Conservation (phyloP, 495 filamentous ascomycete species). For the Penicillium coprophilum region DNA sequence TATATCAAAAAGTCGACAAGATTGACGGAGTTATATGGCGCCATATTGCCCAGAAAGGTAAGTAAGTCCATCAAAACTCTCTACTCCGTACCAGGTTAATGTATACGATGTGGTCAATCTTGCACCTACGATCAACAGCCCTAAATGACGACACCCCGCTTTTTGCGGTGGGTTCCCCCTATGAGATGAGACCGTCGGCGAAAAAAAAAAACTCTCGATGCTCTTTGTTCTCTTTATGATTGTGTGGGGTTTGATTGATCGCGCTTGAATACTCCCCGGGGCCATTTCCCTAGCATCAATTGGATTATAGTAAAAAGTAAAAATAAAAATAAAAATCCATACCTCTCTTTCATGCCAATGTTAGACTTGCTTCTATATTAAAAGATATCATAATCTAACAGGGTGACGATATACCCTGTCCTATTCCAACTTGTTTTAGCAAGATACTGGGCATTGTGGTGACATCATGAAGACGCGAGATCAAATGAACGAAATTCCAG, state of each 20-base stretch:
- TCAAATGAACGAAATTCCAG: background rate
- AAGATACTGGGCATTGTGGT: slow-evolving; percentile 5
- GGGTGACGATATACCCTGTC: background rate
- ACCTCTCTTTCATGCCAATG: background rate
- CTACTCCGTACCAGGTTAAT: too few relatives aligned
- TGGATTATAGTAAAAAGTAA: background rate
- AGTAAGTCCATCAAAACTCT: background rate
- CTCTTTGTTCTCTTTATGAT: slow-evolving; percentile 11
- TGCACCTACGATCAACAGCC: slow-evolving; percentile 33
- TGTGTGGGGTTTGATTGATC: slow-evolving; percentile 18
- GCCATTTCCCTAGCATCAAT: background rate
- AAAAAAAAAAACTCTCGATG: slow-evolving; percentile 13
- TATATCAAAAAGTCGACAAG: background rate
- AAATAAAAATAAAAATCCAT: background rate
- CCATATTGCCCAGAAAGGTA: background rate
- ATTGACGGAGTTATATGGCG: background rate
- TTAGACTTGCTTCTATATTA: background rate
- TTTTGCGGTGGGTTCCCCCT: slow-evolving; percentile 16
- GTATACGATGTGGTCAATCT: slow-evolving; percentile 28
- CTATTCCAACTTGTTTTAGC: background rate
- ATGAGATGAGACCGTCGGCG: slow-evolving; percentile 10
- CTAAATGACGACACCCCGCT: slow-evolving; percentile 25
- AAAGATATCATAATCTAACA: background rate
- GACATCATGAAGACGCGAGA: slow-evolving; percentile 30
- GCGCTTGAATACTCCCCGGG: background rate